These are phyloP conservation scores for Pseudonitzschia delicatissima DNA, from an alignment of 108 stramenopile species.

Conservation along the genomic window DNA sequence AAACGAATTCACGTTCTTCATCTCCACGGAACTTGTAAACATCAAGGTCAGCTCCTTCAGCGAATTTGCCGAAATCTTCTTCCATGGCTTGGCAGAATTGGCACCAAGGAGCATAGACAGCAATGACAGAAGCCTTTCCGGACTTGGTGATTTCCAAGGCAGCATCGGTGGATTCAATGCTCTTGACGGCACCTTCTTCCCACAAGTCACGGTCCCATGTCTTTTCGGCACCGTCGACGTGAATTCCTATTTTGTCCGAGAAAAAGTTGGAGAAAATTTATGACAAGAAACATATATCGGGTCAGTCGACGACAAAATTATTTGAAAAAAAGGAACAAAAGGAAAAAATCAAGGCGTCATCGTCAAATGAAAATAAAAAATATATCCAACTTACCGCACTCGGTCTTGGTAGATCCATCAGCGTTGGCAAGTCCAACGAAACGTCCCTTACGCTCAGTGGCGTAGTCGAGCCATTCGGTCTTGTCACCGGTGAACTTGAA, in stretches of 20 bases:
- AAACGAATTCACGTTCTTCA: conserved; percentile 88
- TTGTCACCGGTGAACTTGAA: conserved; percentile 84
- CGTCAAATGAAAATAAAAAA: no score
- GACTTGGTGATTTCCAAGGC: conserved; percentile 64
- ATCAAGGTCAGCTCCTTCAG: conserved; percentile 53
- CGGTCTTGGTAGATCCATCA: conserved; percentile 97
- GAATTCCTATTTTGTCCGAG: conserved; percentile 41
- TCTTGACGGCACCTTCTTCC: conserved; percentile 72
- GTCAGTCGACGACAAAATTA: neutral
- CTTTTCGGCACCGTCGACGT: conserved; percentile 87
- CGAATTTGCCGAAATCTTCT: conserved; percentile 75
- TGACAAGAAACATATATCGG: neutral
- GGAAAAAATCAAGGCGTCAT: no score
- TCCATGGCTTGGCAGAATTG: conserved; percentile 89
- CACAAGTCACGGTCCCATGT: conserved; percentile 92
- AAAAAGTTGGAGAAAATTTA: neutral
- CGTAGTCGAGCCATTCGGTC: conserved; percentile 93
- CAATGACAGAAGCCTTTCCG: conserved; percentile 77
- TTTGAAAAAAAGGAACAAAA: neutral
- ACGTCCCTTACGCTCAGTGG: conserved; percentile 92
- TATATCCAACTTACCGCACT: conserved; percentile 84
- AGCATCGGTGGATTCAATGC: conserved; percentile 62
- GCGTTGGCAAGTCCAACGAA: conserved; percentile 95
- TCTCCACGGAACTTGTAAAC: conserved; percentile 90
- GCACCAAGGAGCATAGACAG: conserved; percentile 93